Percentiles rank a stretch among this genome's conserved stretches.
These are phyloP conservation scores for Erodium chrysanthum DNA, from an alignment of 441 rosid genomes.

Conservation along the genomic window DNA sequence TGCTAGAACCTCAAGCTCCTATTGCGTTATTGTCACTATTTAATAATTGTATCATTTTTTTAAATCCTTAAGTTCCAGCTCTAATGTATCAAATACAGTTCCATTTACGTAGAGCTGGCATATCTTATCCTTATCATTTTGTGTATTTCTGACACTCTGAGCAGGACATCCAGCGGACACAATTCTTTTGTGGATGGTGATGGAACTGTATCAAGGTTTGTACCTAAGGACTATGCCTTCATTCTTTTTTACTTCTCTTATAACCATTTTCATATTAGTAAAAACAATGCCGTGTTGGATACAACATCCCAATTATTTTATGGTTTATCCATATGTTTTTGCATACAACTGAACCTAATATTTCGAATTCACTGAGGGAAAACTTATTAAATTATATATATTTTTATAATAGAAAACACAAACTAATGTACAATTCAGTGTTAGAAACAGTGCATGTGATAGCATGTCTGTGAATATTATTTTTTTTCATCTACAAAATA, in stretches of 20 bases:
- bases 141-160: constrained; percentile 17
- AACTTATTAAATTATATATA: not conserved
- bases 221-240: constrained; percentile 10
- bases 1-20: not conserved
- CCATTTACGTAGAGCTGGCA: not conserved
- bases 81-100: not conserved
- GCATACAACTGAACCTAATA: not conserved
- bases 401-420: not conserved
- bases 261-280: not conserved
- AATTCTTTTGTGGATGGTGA: constrained; percentile 27
- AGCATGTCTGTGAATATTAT: not conserved
- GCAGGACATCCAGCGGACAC: constrained; percentile 42
- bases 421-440: not conserved
- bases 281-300: not conserved
- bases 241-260: not conserved
- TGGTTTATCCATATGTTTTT: not conserved
- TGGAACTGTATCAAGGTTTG: constrained; percentile 41
- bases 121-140: not conserved
- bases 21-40: not conserved
- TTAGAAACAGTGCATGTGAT: not conserved
- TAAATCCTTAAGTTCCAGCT: not conserved
- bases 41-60: not conserved
- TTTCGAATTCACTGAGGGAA: not conserved
- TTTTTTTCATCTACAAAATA: not conserved
- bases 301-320: not conserved